Conservation (phyloP, 108 stramenopile genomes). For the Nitzschia sp. region DNA sequence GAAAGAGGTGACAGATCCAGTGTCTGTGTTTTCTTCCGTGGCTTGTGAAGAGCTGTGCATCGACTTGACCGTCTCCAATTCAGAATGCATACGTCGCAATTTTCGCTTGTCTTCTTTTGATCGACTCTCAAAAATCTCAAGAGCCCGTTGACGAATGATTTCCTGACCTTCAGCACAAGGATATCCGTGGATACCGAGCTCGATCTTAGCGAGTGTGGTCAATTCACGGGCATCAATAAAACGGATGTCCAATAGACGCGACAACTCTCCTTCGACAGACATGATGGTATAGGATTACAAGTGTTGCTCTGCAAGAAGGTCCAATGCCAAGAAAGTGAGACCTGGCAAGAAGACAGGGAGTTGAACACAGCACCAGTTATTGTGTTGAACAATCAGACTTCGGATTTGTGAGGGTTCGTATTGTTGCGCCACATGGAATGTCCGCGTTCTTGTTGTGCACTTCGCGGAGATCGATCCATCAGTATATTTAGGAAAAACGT, state of each 20-base stretch:
- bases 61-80: constrained; percentile 5
- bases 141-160: background rate
- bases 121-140: background rate
- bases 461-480: no score
- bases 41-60: background rate
- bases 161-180: background rate
- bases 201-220: constrained; percentile 2
- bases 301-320: no score
- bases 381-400: no score
- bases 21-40: no score
- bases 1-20: no score
- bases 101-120: constrained; percentile 1
- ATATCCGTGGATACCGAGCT: constrained; percentile 14
- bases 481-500: no score
- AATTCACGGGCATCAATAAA: constrained; percentile 17
- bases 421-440: no score
- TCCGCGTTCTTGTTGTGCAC: no score
- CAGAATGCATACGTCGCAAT: background rate
- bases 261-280: constrained; percentile 11
- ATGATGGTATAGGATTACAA: background rate
- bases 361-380: no score
- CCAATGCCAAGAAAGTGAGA: no score
- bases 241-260: constrained; percentile 12
- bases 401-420: no score
- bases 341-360: no score